Evolutionary conservation across 441 rosid genomes (phyloP).

Genomic region (Pelargonium myrrhifolium): DNA sequence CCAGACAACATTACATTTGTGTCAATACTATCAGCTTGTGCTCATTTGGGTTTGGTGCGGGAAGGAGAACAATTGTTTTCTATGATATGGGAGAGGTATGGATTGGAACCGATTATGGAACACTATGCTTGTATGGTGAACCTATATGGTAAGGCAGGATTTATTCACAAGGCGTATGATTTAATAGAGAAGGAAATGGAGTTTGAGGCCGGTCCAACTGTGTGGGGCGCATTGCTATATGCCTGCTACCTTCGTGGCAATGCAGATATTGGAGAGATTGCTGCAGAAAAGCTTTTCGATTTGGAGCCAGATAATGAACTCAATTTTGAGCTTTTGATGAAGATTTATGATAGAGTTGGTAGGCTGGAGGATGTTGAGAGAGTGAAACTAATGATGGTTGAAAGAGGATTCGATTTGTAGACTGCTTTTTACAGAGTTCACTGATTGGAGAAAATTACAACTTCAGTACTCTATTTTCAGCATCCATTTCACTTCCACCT

Average conservation of each 20-base stretch:
- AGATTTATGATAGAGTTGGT: conserved; percentile 45
- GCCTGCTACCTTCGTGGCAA: conserved; percentile 59
- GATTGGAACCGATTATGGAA: conserved; percentile 46
- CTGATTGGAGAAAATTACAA: neutral
- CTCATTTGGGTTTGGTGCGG: conserved; percentile 51
- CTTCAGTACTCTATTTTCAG: neutral
- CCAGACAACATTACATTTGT: conserved; percentile 75
- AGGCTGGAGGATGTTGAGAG: conserved; percentile 53
- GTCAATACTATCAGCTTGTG: conserved; percentile 58
- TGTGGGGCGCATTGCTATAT: conserved; percentile 83
- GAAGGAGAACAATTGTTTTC: conserved; percentile 58
- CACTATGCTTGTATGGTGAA: conserved; percentile 83
- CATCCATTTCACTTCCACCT: neutral
- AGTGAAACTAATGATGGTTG: conserved; percentile 56
- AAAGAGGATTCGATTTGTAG: conserved; percentile 48
- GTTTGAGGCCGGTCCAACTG: conserved; percentile 65
- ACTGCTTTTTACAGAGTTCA: conserved; percentile 2
- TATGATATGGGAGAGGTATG: conserved; percentile 41
- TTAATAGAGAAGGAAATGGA: conserved; percentile 49
- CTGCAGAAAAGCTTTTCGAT: conserved; percentile 66
- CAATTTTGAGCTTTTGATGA: conserved; percentile 66
- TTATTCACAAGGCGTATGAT: conserved; percentile 55
- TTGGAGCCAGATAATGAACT: conserved; percentile 85
- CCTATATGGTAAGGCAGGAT: conserved; percentile 70
- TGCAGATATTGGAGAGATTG: conserved; percentile 56